Percentiles rank a stretch among this genome's conserved stretches.
phyloP scores from a whole-genome alignment of 2,329 filamentous ascomycete genomes.

The Dactylellina parvicollis region DNA sequence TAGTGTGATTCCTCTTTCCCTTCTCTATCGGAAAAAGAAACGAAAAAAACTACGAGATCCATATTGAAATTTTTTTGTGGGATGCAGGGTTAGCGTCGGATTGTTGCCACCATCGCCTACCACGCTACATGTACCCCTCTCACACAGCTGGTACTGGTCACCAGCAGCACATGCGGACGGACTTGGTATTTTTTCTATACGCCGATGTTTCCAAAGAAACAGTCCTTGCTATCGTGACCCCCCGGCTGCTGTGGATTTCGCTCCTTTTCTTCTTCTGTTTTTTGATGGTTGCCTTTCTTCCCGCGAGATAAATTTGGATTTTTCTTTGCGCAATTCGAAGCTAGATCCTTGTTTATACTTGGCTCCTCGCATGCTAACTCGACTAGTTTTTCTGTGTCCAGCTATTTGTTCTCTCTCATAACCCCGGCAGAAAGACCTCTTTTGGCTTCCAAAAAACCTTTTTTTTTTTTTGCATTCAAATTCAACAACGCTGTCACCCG shows the following conservation, averaged over 20 bases:
- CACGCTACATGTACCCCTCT: conserved; percentile 48
- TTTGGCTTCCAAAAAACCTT: conserved; percentile 13
- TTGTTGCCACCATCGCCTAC: conserved; percentile 53
- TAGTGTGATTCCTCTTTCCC: conserved; percentile 1
- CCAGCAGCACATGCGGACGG: conserved; percentile 41
- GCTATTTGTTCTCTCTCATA: conserved; percentile 30
- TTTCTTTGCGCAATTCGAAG: conserved; percentile 9
- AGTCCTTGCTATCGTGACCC: conserved; percentile 41
- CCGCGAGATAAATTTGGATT: neutral
- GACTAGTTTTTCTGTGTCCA: conserved; percentile 32
- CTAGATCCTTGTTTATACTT: conserved; percentile 39
- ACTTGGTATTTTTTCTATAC: conserved; percentile 34
- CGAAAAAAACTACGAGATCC: conserved; percentile 23
- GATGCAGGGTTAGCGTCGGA: conserved; percentile 49
- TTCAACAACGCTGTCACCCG: conserved; percentile 26
- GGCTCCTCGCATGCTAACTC: conserved; percentile 44
- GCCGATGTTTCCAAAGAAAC: conserved; percentile 22
- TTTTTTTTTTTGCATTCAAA: conserved; percentile 4
- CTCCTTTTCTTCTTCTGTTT: conserved; percentile 1
- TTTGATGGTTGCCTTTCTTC: conserved; percentile 38
- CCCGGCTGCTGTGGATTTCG: conserved; percentile 21
- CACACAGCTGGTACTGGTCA: conserved; percentile 44
- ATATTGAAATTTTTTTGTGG: conserved; percentile 30
- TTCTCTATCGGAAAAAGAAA: conserved; percentile 23
- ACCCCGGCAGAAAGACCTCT: conserved; percentile 26